These are phyloP conservation scores for Biscutella laevigata DNA, from an alignment of 441 rosid species.

Conservation along the genomic window DNA sequence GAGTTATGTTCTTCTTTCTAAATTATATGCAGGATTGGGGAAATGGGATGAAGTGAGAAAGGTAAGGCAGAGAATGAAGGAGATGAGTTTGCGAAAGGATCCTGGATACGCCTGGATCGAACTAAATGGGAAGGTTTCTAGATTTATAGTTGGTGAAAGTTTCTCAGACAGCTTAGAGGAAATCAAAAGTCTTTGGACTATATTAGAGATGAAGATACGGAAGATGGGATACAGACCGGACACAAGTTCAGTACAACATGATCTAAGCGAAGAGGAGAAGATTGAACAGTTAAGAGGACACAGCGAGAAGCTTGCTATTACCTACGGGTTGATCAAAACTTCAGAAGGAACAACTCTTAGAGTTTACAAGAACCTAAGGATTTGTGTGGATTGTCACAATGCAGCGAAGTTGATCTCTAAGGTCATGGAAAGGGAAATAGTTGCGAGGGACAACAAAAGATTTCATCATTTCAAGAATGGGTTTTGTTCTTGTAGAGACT, in stretches of 20 bases:
- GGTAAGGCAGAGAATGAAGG: constrained; percentile 30
- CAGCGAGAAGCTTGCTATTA: constrained; percentile 42
- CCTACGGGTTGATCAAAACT: constrained; percentile 32
- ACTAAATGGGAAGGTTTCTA: constrained; percentile 31
- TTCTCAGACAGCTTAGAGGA: constrained; percentile 16
- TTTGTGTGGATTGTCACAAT: constrained; percentile 43
- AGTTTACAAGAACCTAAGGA: constrained; percentile 37
- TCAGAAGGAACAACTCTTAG: constrained; percentile 30
- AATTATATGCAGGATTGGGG: constrained; percentile 34
- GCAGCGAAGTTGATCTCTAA: constrained; percentile 38
- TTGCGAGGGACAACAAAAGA: constrained; percentile 40
- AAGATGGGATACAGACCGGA: constrained; percentile 41
- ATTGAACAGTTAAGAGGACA: constrained; percentile 31
- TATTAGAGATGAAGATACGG: constrained; percentile 27
- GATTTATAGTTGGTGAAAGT: constrained; percentile 32
- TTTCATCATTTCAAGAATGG: constrained; percentile 44
- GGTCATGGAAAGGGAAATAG: constrained; percentile 32
- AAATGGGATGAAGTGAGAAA: constrained; percentile 35
- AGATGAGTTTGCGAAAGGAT: constrained; percentile 30
- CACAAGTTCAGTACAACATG: constrained; percentile 38
- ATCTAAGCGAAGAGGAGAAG: constrained; percentile 36
- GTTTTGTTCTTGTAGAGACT: constrained; percentile 39
- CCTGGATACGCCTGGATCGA: constrained; percentile 43
- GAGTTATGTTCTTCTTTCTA: constrained; percentile 38
- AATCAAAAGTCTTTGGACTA: constrained; percentile 30